Conservation (phyloP, 345 rosid species). For the Hibiscus mutabilis region DNA sequence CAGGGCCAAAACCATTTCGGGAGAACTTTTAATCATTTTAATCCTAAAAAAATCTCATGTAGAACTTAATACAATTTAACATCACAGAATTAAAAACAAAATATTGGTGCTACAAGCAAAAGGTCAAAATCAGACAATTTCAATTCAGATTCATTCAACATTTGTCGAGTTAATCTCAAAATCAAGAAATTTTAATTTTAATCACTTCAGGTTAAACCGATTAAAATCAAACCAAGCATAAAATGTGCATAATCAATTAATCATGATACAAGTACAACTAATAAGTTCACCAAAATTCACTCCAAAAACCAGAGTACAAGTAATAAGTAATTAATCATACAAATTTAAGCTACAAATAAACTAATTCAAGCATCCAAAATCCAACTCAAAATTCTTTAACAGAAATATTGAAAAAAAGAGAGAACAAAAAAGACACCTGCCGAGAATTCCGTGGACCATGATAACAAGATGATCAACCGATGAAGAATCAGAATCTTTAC, state of each 20-base stretch:
- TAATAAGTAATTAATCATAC: background rate
- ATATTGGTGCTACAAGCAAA: background rate
- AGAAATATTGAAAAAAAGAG: background rate
- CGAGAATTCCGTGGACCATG: slow-evolving; percentile 94
- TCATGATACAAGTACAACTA: background rate
- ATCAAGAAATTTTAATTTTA: background rate
- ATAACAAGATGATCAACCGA: slow-evolving; percentile 90
- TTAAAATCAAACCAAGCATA: background rate
- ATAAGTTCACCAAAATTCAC: too few species aligned
- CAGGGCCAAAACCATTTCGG: background rate
- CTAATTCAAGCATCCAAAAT: background rate
- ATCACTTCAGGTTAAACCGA: background rate
- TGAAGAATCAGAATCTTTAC: slow-evolving; percentile 48
- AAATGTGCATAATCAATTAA: background rate
- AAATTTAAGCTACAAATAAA: background rate
- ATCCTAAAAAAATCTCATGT: background rate
- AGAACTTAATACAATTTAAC: background rate
- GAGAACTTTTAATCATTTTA: background rate
- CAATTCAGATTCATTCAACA: background rate
- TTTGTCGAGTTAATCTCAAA: background rate
- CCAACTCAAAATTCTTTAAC: background rate
- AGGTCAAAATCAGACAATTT: background rate
- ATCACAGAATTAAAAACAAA: slow-evolving; percentile 1
- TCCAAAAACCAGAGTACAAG: background rate
- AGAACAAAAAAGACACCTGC: slow-evolving; percentile 43